Conservation (phyloP, 1,284 basidiomycete genomes). For the Xerocomus tenax region DNA sequence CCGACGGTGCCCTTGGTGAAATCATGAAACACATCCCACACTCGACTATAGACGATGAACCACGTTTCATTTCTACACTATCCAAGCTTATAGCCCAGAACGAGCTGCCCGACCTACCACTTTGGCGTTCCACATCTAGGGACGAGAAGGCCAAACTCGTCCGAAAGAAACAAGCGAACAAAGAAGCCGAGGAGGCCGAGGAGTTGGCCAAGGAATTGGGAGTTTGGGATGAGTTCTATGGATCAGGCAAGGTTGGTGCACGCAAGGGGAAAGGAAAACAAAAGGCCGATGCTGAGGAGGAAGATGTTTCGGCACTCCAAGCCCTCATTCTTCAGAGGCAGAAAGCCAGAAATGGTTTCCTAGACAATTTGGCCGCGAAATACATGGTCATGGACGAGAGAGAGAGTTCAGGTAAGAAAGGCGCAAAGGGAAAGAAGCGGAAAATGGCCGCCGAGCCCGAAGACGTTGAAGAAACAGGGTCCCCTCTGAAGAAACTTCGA, state of each 20-base stretch:
- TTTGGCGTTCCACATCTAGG: slow-evolving; percentile 66
- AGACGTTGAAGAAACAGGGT: slow-evolving; percentile 34
- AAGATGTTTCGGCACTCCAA: slow-evolving; percentile 64
- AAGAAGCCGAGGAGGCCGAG: slow-evolving; percentile 82
- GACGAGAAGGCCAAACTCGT: slow-evolving; percentile 72
- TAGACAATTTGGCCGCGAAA: slow-evolving; percentile 76
- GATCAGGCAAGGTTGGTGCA: slow-evolving; percentile 63
- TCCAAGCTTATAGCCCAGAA: slow-evolving; percentile 58
- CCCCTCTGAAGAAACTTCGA: slow-evolving; percentile 45
- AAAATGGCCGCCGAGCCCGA: slow-evolving; percentile 26
- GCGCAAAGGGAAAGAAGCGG: slow-evolving; percentile 52
- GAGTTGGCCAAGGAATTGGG: slow-evolving; percentile 79
- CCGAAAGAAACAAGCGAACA: slow-evolving; percentile 64
- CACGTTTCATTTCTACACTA: slow-evolving; percentile 68
- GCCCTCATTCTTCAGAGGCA: slow-evolving; percentile 76
- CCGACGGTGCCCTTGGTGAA: slow-evolving; percentile 62
- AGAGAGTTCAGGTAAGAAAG: slow-evolving; percentile 31
- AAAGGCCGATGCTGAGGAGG: slow-evolving; percentile 44
- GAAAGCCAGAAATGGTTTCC: slow-evolving; percentile 62
- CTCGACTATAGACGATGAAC: slow-evolving; percentile 72
- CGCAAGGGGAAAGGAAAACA: slow-evolving; percentile 53
- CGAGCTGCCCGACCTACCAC: slow-evolving; percentile 47
- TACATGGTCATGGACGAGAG: slow-evolving; percentile 48
- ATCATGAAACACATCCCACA: slow-evolving; percentile 84
- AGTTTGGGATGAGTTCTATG: slow-evolving; percentile 93